These are phyloP conservation scores for Hypoxylon fragiforme DNA, from an alignment of 495 filamentous ascomycete genomes.

Conservation along the genomic window DNA sequence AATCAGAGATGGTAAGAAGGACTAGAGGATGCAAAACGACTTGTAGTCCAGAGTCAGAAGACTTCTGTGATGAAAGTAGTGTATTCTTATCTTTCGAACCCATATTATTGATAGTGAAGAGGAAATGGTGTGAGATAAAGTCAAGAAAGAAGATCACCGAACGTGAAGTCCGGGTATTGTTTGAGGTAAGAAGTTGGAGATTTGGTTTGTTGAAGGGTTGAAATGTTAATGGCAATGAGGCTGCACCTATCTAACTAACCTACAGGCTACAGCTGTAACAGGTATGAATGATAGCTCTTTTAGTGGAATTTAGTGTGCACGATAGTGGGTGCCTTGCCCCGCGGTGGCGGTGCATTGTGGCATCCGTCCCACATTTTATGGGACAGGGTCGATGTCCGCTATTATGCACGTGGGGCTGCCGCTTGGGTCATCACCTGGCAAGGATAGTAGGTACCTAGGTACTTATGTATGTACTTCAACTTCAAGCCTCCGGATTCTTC, in stretches of 20 bases:
- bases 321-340: not conserved
- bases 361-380: no score
- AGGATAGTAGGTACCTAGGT: not conserved
- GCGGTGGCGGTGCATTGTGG: constrained; percentile 13
- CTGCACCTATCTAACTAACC: constrained; percentile 15
- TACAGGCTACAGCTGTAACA: constrained; percentile 17
- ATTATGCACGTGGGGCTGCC: no score
- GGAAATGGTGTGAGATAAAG: not conserved
- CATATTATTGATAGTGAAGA: constrained; percentile 23
- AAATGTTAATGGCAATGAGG: no score
- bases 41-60: constrained; percentile 76
- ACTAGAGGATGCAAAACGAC: constrained; percentile 91
- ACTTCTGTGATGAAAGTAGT: constrained; percentile 54
- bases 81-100: constrained; percentile 32
- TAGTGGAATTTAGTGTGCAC: not conserved
- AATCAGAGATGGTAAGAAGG: constrained; percentile 94
- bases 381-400: no score
- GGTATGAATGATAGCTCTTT: not conserved
- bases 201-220: constrained; percentile 11
- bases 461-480: constrained; percentile 6
- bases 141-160: not conserved
- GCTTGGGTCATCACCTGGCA: no score
- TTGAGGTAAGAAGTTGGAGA: not conserved
- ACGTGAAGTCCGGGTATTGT: constrained; percentile 1
- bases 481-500: constrained; percentile 10